Base-by-base conservation (phyloP, 177 flowering plant species). In the Tripterygium wilfordii region DNA sequence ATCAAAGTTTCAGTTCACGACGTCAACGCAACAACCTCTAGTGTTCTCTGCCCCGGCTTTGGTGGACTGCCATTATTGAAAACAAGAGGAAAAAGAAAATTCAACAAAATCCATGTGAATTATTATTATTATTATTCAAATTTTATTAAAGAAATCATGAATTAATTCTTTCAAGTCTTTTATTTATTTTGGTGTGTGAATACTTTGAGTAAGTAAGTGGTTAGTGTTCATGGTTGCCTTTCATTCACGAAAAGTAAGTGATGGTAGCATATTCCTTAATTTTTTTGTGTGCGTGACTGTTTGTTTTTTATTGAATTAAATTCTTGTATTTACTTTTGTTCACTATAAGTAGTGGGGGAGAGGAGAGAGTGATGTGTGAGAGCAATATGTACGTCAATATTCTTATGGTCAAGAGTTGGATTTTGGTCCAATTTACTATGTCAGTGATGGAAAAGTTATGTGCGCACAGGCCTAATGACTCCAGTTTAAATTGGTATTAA, bases 21-120 rank as follows among this genome's bases (percentile, higher is more conserved):
- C 62, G 7, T 18, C 74, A 5, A 48, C 55, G 2, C 70, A 56
- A 40, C 71, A 48, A 36, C 45, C 59, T 18, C 68, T 71, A 12
- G 63, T 71, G 25, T 74, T 80, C 69, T 48, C 88, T n/a, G 53
- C 85, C 9, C 69, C 84, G 3, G 55, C 95, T 25, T 61, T 83
- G 57, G 72, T 80, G 30, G 79, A 67, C 54, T 80, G 86, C 61
- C 66, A 75, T 51, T 70, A 72, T 51, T 77, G 33, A 43, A 10
- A 15, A n/a, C 10, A 17, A 48, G 40, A 48, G 39, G 24, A 29
- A 18, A 36, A n/a, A 3, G 36, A 25, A 24, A 26, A 24, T 23
- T 25, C 2, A 6, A 12, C 3, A 15, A 15, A 17, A 3, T 12
- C 19, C 32, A 18, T 51, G 43, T 47, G 27, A 53, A 31, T 41